These are phyloP conservation scores for Geotrichum candidum DNA, from an alignment of 1,139 yeast species.

Conservation along the genomic window DNA sequence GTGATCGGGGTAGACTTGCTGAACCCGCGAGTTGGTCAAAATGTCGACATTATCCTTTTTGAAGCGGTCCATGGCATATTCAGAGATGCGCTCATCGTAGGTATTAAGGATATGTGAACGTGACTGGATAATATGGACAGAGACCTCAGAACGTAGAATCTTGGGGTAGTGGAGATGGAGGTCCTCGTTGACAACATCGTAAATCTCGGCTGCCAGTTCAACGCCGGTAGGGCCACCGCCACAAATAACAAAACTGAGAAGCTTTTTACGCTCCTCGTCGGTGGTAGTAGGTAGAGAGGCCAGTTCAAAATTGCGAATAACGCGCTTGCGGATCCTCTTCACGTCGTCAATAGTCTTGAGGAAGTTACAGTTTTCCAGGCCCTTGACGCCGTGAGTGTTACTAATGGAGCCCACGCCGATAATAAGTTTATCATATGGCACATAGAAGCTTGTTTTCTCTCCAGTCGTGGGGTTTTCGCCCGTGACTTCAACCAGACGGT, in stretches of 20 bases:
- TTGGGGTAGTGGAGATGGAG: conserved; percentile 49
- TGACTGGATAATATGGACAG: conserved; percentile 60
- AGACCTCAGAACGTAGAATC: conserved; percentile 50
- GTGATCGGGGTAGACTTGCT: conserved; percentile 47
- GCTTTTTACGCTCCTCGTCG: conserved; percentile 51
- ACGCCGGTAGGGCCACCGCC: conserved; percentile 74
- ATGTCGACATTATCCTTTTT: conserved; percentile 53
- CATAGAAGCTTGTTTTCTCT: conserved; percentile 41
- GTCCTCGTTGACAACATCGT: conserved; percentile 56
- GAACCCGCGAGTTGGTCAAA: conserved; percentile 54
- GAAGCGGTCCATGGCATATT: conserved; percentile 56
- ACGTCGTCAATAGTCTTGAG: conserved; percentile 64
- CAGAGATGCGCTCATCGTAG: conserved; percentile 54
- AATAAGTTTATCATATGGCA: conserved; percentile 59
- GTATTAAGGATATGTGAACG: conserved; percentile 59
- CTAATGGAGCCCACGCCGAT: conserved; percentile 61
- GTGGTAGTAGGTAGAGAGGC: conserved; percentile 58
- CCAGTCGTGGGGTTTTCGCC: conserved; percentile 39
- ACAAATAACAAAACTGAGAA: conserved; percentile 57
- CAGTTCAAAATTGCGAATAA: conserved; percentile 48
- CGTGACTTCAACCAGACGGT: conserved; percentile 50
- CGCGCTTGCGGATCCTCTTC: conserved; percentile 47
- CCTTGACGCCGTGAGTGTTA: conserved; percentile 61
- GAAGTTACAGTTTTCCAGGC: conserved; percentile 51
- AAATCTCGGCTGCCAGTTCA: conserved; percentile 61